Percentiles rank a stretch among this genome's conserved stretches.
Evolutionary conservation across 2,329 filamentous ascomycete genomes (phyloP).

Genomic region (Aspergillus bombycis): DNA sequence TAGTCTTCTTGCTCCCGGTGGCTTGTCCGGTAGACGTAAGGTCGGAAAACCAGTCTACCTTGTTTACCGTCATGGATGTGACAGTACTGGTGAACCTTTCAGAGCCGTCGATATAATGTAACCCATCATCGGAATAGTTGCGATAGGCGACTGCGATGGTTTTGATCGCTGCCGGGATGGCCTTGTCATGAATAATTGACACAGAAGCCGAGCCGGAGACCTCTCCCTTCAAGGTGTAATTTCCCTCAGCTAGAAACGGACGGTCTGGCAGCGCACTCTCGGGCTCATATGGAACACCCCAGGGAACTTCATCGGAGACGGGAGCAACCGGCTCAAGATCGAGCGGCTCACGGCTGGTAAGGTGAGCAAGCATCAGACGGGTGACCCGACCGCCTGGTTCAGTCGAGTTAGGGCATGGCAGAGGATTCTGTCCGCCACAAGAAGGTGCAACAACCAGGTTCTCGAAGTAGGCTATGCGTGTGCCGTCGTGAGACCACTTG

Average conservation of each 20-base stretch:
- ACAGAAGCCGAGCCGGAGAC: conserved; percentile 17
- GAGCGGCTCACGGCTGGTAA: conserved; percentile 37
- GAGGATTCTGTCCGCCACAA: conserved; percentile 50
- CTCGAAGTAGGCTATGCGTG: conserved; percentile 49
- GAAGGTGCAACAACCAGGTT: conserved; percentile 41
- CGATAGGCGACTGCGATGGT: conserved; percentile 40
- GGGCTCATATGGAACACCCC: conserved; percentile 19
- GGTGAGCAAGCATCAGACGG: conserved; percentile 48
- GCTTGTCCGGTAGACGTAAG: conserved; percentile 36
- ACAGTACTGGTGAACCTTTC: conserved; percentile 38
- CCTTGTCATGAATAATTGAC: conserved; percentile 3
- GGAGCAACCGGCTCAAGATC: conserved; percentile 23
- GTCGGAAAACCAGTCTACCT: conserved; percentile 46
- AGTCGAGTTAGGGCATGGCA: conserved; percentile 46
- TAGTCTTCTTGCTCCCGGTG: conserved; percentile 43
- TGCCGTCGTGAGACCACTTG: conserved; percentile 40
- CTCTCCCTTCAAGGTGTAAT: conserved; percentile 22
- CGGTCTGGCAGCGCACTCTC: conserved; percentile 9
- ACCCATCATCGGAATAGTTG: conserved; percentile 43
- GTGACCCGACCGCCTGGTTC: conserved; percentile 42
- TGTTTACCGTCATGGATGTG: conserved; percentile 26
- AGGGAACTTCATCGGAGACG: conserved; percentile 26
- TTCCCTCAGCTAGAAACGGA: conserved; percentile 9
- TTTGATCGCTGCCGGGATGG: conserved; percentile 13
- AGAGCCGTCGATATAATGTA: conserved; percentile 35